Evolutionary conservation across 768 basidiomycete genomes (phyloP), one percentile per base, ranked within the genome.

Genomic region (Hericium erinaceus): DNA sequence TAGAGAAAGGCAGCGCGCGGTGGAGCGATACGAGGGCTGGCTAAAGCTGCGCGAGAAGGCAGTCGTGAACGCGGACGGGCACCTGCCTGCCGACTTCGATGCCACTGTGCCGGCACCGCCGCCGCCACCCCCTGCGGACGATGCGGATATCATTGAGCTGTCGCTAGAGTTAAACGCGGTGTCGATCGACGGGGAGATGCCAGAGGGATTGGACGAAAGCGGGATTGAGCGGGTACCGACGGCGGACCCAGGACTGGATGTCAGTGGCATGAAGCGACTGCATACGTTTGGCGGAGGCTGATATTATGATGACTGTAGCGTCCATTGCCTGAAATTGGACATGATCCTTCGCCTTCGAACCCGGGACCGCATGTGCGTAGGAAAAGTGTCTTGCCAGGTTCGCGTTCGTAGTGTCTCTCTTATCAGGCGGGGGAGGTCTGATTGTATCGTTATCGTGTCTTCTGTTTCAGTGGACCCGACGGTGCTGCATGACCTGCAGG

Each of bases 321-420:
- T 65, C 80, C 82, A 58, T 78, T 84, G 66, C 86, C 85, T 54
- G 86, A 86, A 64, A 74, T 85, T 55, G 80, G 79, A 59, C 73
- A 79, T 58, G 81, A 82, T 64, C 80, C 81, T 49, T 75, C 82
- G 33, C 71, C 77, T 61, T 72, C 79, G 37, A 64, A 58, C 56
- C 74, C 77, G 58, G 82, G 85, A 48, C 79, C 93, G 55, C 95
- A 99, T 72, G 83, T 95, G 38, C 84, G 95, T 64, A 81, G 95
- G 71, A 97, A 94, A 77, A 95, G 92, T 66, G 94, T 95, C 50
- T 77, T 98, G 60, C 95, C 93, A 74, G 87, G 91, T 91, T 69
- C 66, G 73, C 72, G 26, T 57, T 57, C 58, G 55, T 33, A 10
- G 33, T 33, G 33, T 33, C 9, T 33, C 33, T 33, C 2, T 33